Percentiles rank a stretch among this genome's conserved stretches.
Conservation (phyloP, 2,329 filamentous ascomycete genomes). For the Periglandula ipomoeae region DNA sequence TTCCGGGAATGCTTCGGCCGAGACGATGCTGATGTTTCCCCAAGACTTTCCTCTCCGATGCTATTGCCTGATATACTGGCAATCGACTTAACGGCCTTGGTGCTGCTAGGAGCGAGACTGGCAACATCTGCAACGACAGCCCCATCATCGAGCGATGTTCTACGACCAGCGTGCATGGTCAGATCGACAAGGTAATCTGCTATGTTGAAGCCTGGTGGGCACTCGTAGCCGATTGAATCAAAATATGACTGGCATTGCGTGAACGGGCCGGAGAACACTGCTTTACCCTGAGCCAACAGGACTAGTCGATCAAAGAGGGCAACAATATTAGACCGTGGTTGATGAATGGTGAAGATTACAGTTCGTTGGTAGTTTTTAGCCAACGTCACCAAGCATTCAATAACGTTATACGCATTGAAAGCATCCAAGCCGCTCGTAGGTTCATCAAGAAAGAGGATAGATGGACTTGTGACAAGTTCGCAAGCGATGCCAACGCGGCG, state of each 20-base stretch:
- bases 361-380: conserved; percentile 96
- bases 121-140: conserved; percentile 43
- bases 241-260: conserved; percentile 85
- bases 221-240: conserved; percentile 81
- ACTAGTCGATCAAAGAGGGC: conserved; percentile 93
- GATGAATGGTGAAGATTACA: conserved; percentile 96
- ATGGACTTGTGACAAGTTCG: conserved; percentile 93
- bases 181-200: conserved; percentile 95
- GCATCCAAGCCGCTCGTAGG: conserved; percentile 94
- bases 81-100: conserved; percentile 81
- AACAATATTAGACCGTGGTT: conserved; percentile 95
- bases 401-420: conserved; percentile 96
- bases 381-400: conserved; percentile 88
- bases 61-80: conserved; percentile 73
- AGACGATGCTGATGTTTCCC: conserved; percentile 47
- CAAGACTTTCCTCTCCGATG: conserved; percentile 56
- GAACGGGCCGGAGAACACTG: conserved; percentile 91
- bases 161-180: conserved; percentile 83
- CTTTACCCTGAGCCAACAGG: conserved; percentile 76
- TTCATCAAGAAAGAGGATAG: conserved; percentile 93
- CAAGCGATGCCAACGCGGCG: conserved; percentile 93
- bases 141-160: conserved; percentile 46
- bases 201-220: conserved; percentile 96
- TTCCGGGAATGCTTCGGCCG: conserved; percentile 63
- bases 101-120: conserved; percentile 75